These are phyloP conservation scores for Ophiostoma populinum DNA, from an alignment of 2,329 filamentous ascomycete species.

Conservation along the genomic window DNA sequence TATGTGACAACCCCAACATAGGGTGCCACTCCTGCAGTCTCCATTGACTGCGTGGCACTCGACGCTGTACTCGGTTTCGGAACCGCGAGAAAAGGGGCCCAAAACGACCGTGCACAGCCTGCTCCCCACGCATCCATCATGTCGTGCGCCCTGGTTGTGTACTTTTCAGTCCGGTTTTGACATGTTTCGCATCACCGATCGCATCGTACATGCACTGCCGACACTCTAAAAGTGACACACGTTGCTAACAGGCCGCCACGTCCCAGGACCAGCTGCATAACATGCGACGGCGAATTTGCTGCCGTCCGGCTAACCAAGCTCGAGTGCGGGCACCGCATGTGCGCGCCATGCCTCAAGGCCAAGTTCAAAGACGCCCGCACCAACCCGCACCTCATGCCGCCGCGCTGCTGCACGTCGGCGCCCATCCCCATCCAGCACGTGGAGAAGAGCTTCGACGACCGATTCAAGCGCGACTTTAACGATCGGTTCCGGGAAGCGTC, in stretches of 20 bases:
- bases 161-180: too few species aligned
- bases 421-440: slow-evolving; percentile 63
- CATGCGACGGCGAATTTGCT: too few species aligned
- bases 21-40: not conserved
- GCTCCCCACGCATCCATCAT: too few species aligned
- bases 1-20: slow-evolving; percentile 9
- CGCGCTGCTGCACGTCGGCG: slow-evolving; percentile 58
- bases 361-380: slow-evolving; percentile 59
- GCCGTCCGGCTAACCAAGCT: slow-evolving; percentile 49
- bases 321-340: slow-evolving; percentile 68
- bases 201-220: slow-evolving; percentile 1
- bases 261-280: slow-evolving; percentile 60
- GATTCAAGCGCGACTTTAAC: slow-evolving; percentile 69
- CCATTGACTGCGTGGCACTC: too few species aligned
- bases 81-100: too few species aligned
- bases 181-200: too few species aligned
- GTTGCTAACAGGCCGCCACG: too few species aligned
- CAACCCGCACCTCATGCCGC: slow-evolving; percentile 71
- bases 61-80: too few species aligned
- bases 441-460: slow-evolving; percentile 52
- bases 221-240: too few species aligned
- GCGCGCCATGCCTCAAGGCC: slow-evolving; percentile 55
- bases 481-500: slow-evolving; percentile 62
- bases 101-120: too few species aligned
- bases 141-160: too few species aligned